A percentile compares a stretch with the other conserved stretches of the same genome.
phyloP scores from a whole-genome alignment of 208 protist genomes.

The Tetramitus jugosus region DNA sequence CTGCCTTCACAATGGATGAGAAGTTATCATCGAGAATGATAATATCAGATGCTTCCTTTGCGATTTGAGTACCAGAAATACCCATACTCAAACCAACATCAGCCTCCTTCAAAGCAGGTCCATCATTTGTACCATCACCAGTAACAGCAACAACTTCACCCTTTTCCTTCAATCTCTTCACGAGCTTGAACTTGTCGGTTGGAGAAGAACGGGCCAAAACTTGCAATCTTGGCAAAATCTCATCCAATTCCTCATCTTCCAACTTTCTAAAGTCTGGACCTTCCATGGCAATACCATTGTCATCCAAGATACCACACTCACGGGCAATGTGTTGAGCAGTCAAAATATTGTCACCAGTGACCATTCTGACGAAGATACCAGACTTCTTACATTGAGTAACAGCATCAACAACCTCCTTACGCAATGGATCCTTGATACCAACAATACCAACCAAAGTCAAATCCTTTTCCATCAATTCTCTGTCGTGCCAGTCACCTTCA shows the following conservation, averaged over 20 bases:
- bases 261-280: slow-evolving; percentile 69
- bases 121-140: slow-evolving; percentile 53
- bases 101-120: slow-evolving; percentile 44
- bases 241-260: slow-evolving; percentile 43
- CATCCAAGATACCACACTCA: slow-evolving; percentile 53
- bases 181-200: slow-evolving; percentile 38
- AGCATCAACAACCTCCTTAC: slow-evolving; percentile 28
- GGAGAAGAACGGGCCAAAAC: slow-evolving; percentile 50
- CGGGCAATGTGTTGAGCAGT: slow-evolving; percentile 65
- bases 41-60: slow-evolving; percentile 71
- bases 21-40: slow-evolving; percentile 96
- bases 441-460: slow-evolving; percentile 13
- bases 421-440: slow-evolving; percentile 35
- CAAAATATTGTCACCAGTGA: slow-evolving; percentile 69
- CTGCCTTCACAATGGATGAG: slow-evolving; percentile 85
- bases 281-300: slow-evolving; percentile 62
- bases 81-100: slow-evolving; percentile 52
- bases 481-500: not conserved
- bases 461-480: not conserved
- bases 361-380: slow-evolving; percentile 68
- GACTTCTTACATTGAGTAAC: slow-evolving; percentile 50
- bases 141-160: slow-evolving; percentile 47
- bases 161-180: slow-evolving; percentile 23
- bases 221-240: slow-evolving; percentile 46
- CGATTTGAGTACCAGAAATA: slow-evolving; percentile 46